Evolutionary conservation across 768 basidiomycete species (phyloP).

Genomic region (Pulveroboletus sp.): DNA sequence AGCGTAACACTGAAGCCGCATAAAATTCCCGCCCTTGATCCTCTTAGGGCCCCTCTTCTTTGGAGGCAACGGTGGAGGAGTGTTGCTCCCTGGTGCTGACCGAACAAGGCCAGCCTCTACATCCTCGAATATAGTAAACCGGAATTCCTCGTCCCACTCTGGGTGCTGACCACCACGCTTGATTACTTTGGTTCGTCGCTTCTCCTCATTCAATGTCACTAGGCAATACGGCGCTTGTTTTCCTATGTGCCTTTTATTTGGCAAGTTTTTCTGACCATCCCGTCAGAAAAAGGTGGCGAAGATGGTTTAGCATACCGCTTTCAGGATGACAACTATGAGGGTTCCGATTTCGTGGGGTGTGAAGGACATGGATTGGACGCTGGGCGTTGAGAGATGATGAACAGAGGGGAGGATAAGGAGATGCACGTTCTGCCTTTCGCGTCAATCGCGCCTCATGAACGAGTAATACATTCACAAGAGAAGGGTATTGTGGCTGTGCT

Average conservation of each 20-base stretch:
- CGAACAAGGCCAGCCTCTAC: constrained; percentile 49
- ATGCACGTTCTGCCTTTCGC: constrained; percentile 15
- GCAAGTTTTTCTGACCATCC: constrained; percentile 69
- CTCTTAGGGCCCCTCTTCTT: constrained; percentile 50
- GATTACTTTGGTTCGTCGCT: constrained; percentile 86
- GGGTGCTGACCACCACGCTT: constrained; percentile 98
- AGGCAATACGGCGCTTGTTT: constrained; percentile 98
- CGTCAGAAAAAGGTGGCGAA: constrained; percentile 15
- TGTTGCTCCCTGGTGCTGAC: constrained; percentile 38
- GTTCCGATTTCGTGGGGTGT: constrained; percentile 83
- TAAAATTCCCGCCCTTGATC: constrained; percentile 69
- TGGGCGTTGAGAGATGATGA: constrained; percentile 1
- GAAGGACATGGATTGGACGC: constrained; percentile 46
- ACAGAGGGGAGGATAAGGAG: constrained; percentile 4
- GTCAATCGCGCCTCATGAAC: constrained; percentile 18
- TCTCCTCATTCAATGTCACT: constrained; percentile 76
- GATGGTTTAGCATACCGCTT: constrained; percentile 71
- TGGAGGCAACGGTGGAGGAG: constrained; percentile 70
- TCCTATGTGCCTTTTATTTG: constrained; percentile 88
- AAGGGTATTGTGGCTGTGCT: constrained; percentile 23
- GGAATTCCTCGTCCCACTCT: constrained; percentile 98
- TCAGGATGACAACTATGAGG: constrained; percentile 88
- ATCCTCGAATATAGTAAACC: constrained; percentile 87
- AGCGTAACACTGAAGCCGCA: constrained; percentile 88
- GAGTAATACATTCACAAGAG: background rate